These are phyloP conservation scores for Thalassiosira hispida DNA, from an alignment of 352 stramenopile genomes.

Conservation along the genomic window DNA sequence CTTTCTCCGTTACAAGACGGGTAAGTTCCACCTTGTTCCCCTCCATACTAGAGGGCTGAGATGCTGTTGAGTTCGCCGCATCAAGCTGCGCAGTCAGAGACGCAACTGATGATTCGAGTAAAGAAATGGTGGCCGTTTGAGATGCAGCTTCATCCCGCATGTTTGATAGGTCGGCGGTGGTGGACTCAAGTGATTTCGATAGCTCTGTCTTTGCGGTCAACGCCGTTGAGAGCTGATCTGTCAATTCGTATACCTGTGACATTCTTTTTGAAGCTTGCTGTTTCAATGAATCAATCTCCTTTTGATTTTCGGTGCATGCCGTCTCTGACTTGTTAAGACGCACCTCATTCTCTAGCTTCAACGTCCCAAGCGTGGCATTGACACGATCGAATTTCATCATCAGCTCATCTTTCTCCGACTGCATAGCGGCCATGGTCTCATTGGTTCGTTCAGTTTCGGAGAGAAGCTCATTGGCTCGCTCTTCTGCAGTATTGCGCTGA, in stretches of 20 bases:
- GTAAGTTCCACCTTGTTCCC: background rate
- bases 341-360: conserved; percentile 4
- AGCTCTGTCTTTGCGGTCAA: conserved; percentile 14
- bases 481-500: background rate
- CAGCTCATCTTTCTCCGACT: conserved; percentile 2
- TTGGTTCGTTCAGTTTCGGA: conserved; percentile 9
- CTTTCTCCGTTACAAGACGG: background rate
- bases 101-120: background rate
- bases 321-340: conserved; percentile 1
- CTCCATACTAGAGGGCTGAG: background rate
- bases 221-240: conserved; percentile 8
- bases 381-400: conserved; percentile 11
- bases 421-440: background rate
- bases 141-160: conserved; percentile 1
- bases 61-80: background rate
- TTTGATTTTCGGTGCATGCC: conserved; percentile 1
- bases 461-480: conserved; percentile 6
- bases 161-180: background rate
- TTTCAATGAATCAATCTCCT: conserved; percentile 13
- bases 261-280: conserved; percentile 19
- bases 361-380: conserved; percentile 2
- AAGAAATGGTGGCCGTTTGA: conserved; percentile 6
- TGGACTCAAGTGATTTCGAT: background rate
- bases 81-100: background rate
- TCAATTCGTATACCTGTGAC: conserved; percentile 20